Conservation (phyloP, 352 stramenopile species). For the Globisporangium uncinulatum region DNA sequence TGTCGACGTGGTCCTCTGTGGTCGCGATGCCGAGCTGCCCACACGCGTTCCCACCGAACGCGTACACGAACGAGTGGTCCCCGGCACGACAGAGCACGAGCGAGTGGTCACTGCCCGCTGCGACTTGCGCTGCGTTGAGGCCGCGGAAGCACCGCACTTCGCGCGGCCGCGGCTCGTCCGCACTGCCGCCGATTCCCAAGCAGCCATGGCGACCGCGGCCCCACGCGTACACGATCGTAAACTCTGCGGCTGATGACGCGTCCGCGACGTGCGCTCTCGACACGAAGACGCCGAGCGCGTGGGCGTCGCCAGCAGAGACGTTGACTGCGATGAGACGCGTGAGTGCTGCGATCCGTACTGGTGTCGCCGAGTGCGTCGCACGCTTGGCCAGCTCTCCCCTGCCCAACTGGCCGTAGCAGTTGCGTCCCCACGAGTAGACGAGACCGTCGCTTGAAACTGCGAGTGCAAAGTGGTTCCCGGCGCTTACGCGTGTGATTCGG, state of each 20-base stretch:
- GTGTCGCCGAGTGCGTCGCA: slow-evolving; percentile 2
- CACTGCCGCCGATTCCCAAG: slow-evolving; percentile 49
- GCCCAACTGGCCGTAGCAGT: slow-evolving; percentile 55
- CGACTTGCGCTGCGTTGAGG: slow-evolving; percentile 31
- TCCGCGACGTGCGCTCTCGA: slow-evolving; percentile 2
- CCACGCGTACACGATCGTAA: slow-evolving; percentile 46
- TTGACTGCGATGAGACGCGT: slow-evolving; percentile 27
- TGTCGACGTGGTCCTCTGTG: slow-evolving; percentile 29
- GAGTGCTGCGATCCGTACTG: slow-evolving; percentile 23
- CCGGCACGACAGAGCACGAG: slow-evolving; percentile 47
- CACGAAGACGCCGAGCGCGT: slow-evolving; percentile 44
- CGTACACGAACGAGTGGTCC: slow-evolving; percentile 46
- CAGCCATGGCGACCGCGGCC: slow-evolving; percentile 31
- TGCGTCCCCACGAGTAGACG: slow-evolving; percentile 58
- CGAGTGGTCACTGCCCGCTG: slow-evolving; percentile 59
- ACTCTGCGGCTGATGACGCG: slow-evolving; percentile 13
- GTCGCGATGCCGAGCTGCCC: slow-evolving; percentile 57
- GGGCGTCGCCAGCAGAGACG: slow-evolving; percentile 39
- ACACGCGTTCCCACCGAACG: slow-evolving; percentile 60
- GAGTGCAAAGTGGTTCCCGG: slow-evolving; percentile 63
- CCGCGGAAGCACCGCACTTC: slow-evolving; percentile 64
- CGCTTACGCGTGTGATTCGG: slow-evolving; percentile 33
- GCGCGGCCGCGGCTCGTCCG: slow-evolving; percentile 17
- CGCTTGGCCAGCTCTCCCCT: slow-evolving; percentile 15
- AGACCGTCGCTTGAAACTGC: slow-evolving; percentile 29